Evolutionary conservation across 257 asterid genomes (phyloP).

Genomic region (Forsythia viridissima): DNA sequence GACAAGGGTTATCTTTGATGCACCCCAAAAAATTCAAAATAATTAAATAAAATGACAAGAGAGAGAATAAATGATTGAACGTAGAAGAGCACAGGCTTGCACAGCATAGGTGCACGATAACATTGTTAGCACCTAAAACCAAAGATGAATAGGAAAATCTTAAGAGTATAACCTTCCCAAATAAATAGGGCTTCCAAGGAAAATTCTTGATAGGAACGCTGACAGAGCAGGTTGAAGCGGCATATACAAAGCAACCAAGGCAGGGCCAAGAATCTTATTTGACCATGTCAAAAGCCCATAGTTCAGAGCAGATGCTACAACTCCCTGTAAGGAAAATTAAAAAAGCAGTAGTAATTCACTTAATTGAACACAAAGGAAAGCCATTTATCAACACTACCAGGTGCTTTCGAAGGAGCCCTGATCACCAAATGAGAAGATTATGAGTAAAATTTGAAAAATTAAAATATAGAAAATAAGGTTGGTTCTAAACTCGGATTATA

Average conservation of each 20-base stretch:
- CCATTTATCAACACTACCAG: not conserved
- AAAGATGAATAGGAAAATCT: not conserved
- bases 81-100: too few relatives aligned
- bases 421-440: not conserved
- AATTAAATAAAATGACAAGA: too few relatives aligned
- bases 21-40: too few relatives aligned
- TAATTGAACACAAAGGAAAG: not conserved
- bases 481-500: not conserved
- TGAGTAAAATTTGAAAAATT: too few relatives aligned
- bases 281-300: conserved; percentile 88
- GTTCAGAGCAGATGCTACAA: conserved; percentile 86
- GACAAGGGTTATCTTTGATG: not conserved
- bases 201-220: conserved; percentile 77
- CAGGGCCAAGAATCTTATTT: conserved; percentile 87
- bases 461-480: too few relatives aligned
- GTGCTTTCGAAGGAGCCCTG: not conserved
- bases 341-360: not conserved
- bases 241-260: conserved; percentile 85
- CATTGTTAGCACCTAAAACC: not conserved
- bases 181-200: conserved; percentile 96
- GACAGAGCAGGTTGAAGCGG: conserved; percentile 96
- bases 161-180: conserved; percentile 74
- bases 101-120: too few relatives aligned
- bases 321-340: conserved; percentile 52
- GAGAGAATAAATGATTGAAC: too few relatives aligned